These are phyloP conservation scores for Cinnamomum micranthum DNA, from an alignment of 164 flowering plant species.

Conservation along the genomic window DNA sequence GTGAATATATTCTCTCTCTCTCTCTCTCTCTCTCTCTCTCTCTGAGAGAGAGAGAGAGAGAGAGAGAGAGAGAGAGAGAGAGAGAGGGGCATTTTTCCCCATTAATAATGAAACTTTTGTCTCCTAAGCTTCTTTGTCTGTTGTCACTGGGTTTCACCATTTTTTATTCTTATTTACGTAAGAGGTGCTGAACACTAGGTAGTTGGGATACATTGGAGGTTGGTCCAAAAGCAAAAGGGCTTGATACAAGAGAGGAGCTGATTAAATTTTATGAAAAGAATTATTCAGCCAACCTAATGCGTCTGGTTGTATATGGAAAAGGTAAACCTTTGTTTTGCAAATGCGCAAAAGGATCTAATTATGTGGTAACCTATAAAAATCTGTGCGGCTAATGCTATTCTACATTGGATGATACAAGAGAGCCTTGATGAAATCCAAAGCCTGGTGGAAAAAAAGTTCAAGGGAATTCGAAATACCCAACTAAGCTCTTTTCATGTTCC, in stretches of 20 bases:
- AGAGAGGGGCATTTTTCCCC: no score
- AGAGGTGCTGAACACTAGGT: conserved; percentile 35
- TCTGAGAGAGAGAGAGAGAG: no score
- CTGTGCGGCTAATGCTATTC: background rate
- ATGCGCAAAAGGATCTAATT: background rate
- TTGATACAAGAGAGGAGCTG: conserved; percentile 78
- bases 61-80: no score
- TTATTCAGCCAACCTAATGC: conserved; percentile 96
- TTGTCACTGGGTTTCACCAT: background rate
- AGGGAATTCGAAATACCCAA: conserved; percentile 55
- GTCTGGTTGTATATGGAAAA: conserved; percentile 77
- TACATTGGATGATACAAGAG: conserved; percentile 37
- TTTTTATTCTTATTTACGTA: background rate
- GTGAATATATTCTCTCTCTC: no score
- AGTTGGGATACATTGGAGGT: conserved; percentile 94
- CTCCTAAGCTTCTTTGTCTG: background rate
- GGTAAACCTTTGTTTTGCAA: conserved; percentile 33
- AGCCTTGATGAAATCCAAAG: conserved; percentile 69
- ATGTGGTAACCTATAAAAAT: background rate
- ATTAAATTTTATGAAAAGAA: conserved; percentile 72
- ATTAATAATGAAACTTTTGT: no score
- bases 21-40: no score
- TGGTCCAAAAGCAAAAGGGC: conserved; percentile 68
- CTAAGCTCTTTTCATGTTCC: conserved; percentile 35
- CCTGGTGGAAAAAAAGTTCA: conserved; percentile 58